These are phyloP conservation scores for Spathaspora gorwiae DNA, from an alignment of 805 yeast genomes.

Conservation along the genomic window DNA sequence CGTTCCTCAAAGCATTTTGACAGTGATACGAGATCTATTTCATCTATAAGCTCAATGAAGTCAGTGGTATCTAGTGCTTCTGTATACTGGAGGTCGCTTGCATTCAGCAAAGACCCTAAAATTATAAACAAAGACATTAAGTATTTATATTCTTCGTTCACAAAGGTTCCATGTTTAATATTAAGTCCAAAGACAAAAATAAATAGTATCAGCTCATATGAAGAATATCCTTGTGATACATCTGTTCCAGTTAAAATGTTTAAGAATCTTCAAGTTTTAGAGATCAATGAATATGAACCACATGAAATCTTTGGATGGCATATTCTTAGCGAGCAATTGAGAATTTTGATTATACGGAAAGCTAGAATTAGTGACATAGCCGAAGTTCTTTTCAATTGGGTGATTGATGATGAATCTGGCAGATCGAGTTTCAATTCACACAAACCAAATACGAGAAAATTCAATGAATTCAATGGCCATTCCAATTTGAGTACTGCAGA, in stretches of 20 bases:
- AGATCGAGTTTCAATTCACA: conserved; percentile 29
- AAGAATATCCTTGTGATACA: conserved; percentile 69
- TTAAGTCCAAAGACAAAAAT: conserved; percentile 58
- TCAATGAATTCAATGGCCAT: conserved; percentile 2
- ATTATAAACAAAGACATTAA: conserved; percentile 46
- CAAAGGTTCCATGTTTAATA: conserved; percentile 60
- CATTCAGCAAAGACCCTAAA: conserved; percentile 38
- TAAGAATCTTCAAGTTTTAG: conserved; percentile 59
- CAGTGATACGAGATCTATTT: conserved; percentile 45
- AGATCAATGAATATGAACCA: conserved; percentile 56
- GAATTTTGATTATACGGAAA: conserved; percentile 51
- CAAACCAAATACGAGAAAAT: conserved; percentile 10
- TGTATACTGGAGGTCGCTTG: conserved; percentile 35
- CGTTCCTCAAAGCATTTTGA: conserved; percentile 35
- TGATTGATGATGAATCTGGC: conserved; percentile 49
- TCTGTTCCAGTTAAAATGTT: conserved; percentile 60
- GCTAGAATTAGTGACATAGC: conserved; percentile 47
- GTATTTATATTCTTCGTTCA: conserved; percentile 58
- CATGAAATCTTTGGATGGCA: conserved; percentile 68
- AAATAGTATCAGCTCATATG: conserved; percentile 54
- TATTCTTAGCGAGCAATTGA: conserved; percentile 46
- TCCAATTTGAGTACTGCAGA: conserved; percentile 8
- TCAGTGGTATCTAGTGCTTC: conserved; percentile 43
- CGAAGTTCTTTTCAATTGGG: conserved; percentile 49
- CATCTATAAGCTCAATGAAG: conserved; percentile 56